Conservation (phyloP, 495 filamentous ascomycete species). For the Talaromyces liani region DNA sequence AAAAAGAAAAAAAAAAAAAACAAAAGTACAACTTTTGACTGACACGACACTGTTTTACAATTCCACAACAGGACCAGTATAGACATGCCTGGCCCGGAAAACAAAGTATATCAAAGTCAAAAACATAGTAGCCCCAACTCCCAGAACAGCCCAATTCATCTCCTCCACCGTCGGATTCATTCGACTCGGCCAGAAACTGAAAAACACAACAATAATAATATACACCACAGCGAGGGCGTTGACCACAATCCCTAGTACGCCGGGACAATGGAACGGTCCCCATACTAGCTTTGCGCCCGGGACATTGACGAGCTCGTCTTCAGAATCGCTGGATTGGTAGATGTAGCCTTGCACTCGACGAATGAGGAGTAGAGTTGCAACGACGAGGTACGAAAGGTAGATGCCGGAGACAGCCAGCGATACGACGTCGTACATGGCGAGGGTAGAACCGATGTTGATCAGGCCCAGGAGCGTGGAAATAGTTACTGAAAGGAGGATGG, state of each 20-base stretch:
- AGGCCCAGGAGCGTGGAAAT: conserved; percentile 41
- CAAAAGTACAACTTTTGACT: not conserved
- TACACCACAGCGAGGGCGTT: conserved; percentile 33
- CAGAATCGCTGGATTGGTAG: conserved; percentile 10
- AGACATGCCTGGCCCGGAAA: conserved; percentile 17
- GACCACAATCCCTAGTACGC: conserved; percentile 33
- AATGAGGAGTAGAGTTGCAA: not conserved
- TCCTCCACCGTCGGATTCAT: conserved; percentile 24
- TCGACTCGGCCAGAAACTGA: conserved; percentile 35
- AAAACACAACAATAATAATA: conserved; percentile 30
- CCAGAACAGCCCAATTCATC: conserved; percentile 43
- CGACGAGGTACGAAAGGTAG: conserved; percentile 7
- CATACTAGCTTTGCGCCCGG: conserved; percentile 27
- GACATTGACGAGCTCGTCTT: conserved; percentile 14
- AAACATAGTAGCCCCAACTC: conserved; percentile 26
- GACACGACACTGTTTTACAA: not conserved
- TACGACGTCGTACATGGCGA: conserved; percentile 39
- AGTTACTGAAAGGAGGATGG: conserved; percentile 38
- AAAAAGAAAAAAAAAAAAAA: too few species aligned
- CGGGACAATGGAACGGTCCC: conserved; percentile 43
- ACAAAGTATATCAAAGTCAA: conserved; percentile 28
- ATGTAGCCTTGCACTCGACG: conserved; percentile 12
- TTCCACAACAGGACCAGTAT: conserved; percentile 23
- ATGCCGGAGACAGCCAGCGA: conserved; percentile 24
- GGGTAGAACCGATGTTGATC: conserved; percentile 45